phyloP scores from a whole-genome alignment of 2,329 filamentous ascomycete species.

The Aphanocladium album region DNA sequence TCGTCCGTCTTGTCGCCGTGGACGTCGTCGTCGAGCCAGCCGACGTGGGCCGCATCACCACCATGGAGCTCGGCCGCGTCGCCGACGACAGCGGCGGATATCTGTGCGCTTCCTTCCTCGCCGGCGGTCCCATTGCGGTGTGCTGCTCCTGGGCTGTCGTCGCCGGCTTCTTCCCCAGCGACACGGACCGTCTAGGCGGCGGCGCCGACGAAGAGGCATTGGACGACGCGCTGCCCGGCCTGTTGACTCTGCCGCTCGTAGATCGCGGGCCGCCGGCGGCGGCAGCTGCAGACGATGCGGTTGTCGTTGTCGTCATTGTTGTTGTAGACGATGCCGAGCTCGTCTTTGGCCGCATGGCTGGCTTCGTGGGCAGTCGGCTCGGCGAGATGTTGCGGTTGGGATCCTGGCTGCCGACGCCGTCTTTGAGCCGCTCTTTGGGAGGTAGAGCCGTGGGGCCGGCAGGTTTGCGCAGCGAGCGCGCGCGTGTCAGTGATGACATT shows the following conservation, averaged over 20 bases:
- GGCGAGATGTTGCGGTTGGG: slow-evolving; percentile 37
- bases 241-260: slow-evolving; percentile 12
- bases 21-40: slow-evolving; percentile 15
- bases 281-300: slow-evolving; percentile 12
- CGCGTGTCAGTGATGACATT: slow-evolving; percentile 43
- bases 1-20: slow-evolving; percentile 24
- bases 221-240: slow-evolving; percentile 1
- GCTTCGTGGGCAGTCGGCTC: slow-evolving; percentile 47
- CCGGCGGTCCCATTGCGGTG: slow-evolving; percentile 14
- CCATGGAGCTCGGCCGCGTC: slow-evolving; percentile 10
- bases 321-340: slow-evolving; percentile 23
- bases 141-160: background rate
- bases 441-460: slow-evolving; percentile 17
- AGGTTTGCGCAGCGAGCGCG: slow-evolving; percentile 45
- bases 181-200: slow-evolving; percentile 16
- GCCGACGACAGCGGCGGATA: slow-evolving; percentile 30
- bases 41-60: slow-evolving; percentile 23
- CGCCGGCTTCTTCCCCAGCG: slow-evolving; percentile 18
- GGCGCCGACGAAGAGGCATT: background rate
- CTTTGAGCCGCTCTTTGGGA: background rate
- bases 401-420: slow-evolving; percentile 15
- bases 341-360: slow-evolving; percentile 25
- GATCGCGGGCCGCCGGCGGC: slow-evolving; percentile 14
- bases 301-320: slow-evolving; percentile 24
- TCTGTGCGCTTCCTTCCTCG: slow-evolving; percentile 22